Base-by-base conservation (phyloP, 495 filamentous ascomycete species). In the Hyaloscypha finlandica region DNA sequence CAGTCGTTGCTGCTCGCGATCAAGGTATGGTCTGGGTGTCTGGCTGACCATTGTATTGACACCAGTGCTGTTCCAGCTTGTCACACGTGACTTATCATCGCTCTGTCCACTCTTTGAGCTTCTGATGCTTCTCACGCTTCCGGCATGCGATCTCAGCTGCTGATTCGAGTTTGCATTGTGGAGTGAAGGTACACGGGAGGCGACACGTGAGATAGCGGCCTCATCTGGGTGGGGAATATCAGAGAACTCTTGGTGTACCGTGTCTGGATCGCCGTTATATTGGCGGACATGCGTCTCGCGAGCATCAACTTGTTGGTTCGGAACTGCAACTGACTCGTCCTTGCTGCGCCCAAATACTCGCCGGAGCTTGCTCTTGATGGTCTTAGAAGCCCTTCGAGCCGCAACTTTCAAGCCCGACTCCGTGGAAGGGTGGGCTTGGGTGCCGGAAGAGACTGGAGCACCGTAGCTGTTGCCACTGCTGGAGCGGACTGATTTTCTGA, bases 31-130 rank as follows among this genome's bases (percentile, higher is more conserved):
- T 63, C 68, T 77, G 61, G 62, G 74, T 14, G 19, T 53, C 68
- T 72, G 75, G 33, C 70, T 77, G 33, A 77, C 81, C 32, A 78
- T 76, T 4, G 81, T 72, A 6, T 81, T 84, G 0, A 77, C 76
- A 1, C 76, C 80, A 6, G 83, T 94, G 70, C 89, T 83, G 5
- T 85, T 83, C 92, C 91, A 93, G 73, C 91, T 94, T 16, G 89
- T 93, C 48, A 93, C 84, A 19, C 89, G 82, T 61, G 90, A 92
- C 59, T 78, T 84, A 20, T 85, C 84, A 61, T 68, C 70, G 42
- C 61, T 65, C 30, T 61, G 64, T 29, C 68, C 61, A 70, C 82
- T 88, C 66, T 74, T 75, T 11, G 80, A 71, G 70, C 83, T 88
- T 66, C 74, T 75, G 8, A 79, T 71, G 59, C 81, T 86, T 45